Conservation (phyloP, 352 stramenopile genomes). For the Discostella stelligera region DNA sequence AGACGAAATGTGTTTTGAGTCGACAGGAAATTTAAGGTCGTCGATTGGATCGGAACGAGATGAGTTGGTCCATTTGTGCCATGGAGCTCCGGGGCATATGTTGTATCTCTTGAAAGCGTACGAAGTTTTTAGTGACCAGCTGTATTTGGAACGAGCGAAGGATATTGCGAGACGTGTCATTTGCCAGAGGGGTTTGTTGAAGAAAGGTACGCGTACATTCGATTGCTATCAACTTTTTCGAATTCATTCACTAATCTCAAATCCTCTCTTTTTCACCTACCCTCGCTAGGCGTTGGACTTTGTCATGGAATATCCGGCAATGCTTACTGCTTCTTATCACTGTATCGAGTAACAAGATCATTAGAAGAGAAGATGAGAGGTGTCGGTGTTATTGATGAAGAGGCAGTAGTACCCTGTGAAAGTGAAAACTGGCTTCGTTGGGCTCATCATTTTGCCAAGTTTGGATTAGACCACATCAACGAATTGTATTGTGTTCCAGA, state of each 20-base stretch:
- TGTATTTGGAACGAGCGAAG: conserved; percentile 49
- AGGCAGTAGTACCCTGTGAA: neutral
- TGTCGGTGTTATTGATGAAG: neutral
- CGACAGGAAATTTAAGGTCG: conserved; percentile 45
- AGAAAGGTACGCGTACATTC: conserved; percentile 37
- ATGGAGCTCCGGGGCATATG: conserved; percentile 70
- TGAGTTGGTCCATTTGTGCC: conserved; percentile 72
- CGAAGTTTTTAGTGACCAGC: conserved; percentile 50
- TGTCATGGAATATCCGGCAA: conserved; percentile 77
- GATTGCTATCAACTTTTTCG: neutral
- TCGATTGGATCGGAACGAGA: conserved; percentile 22
- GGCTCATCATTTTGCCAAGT: conserved; percentile 38
- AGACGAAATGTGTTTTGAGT: conserved; percentile 26
- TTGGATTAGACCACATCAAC: conserved; percentile 45
- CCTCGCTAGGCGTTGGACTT: conserved; percentile 48
- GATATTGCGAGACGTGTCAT: conserved; percentile 51
- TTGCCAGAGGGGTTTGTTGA: conserved; percentile 57
- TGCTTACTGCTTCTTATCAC: conserved; percentile 65
- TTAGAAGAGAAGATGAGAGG: neutral
- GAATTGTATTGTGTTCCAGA: conserved; percentile 47
- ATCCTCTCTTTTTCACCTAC: neutral
- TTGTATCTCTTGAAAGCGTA: conserved; percentile 63
- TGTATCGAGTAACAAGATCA: conserved; percentile 32
- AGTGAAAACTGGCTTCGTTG: conserved; percentile 22
- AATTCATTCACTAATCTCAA: neutral